Percentiles rank a stretch among this genome's conserved stretches.
phyloP scores from a whole-genome alignment of 768 basidiomycete species.

The Tulasnella sp. region DNA sequence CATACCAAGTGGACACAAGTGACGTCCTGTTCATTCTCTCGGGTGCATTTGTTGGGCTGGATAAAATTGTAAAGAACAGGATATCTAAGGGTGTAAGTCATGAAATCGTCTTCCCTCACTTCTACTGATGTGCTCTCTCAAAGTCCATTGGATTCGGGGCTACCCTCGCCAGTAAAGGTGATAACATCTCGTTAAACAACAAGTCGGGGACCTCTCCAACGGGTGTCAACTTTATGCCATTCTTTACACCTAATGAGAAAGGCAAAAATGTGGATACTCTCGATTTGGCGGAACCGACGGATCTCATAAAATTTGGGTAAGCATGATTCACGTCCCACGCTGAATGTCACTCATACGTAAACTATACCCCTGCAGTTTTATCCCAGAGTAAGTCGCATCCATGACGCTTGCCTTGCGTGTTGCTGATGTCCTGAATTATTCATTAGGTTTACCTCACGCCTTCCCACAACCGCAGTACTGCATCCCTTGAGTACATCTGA shows the following conservation, averaged over 20 bases:
- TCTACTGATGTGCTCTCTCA: slow-evolving; percentile 1
- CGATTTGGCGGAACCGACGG: slow-evolving; percentile 62
- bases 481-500: slow-evolving; percentile 66
- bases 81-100: slow-evolving; percentile 69
- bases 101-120: background rate
- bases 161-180: slow-evolving; percentile 26
- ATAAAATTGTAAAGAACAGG: slow-evolving; percentile 63
- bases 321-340: slow-evolving; percentile 4
- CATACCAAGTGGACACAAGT: slow-evolving; percentile 69
- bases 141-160: slow-evolving; percentile 86
- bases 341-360: background rate
- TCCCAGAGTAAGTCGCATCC: slow-evolving; percentile 47
- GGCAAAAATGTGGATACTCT: slow-evolving; percentile 37
- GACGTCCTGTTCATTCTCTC: slow-evolving; percentile 92
- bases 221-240: slow-evolving; percentile 36
- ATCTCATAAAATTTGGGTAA: slow-evolving; percentile 77
- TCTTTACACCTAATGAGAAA: slow-evolving; percentile 65
- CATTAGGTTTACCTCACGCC: slow-evolving; percentile 59
- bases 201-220: background rate
- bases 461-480: slow-evolving; percentile 85
- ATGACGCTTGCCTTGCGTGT: no score
- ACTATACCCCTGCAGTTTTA: slow-evolving; percentile 49
- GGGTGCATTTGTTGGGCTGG: slow-evolving; percentile 89
- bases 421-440: background rate
- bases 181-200: slow-evolving; percentile 4